Base-by-base conservation (phyloP, 176 grass and related monocot species). In the Aegilops tauschii region DNA sequence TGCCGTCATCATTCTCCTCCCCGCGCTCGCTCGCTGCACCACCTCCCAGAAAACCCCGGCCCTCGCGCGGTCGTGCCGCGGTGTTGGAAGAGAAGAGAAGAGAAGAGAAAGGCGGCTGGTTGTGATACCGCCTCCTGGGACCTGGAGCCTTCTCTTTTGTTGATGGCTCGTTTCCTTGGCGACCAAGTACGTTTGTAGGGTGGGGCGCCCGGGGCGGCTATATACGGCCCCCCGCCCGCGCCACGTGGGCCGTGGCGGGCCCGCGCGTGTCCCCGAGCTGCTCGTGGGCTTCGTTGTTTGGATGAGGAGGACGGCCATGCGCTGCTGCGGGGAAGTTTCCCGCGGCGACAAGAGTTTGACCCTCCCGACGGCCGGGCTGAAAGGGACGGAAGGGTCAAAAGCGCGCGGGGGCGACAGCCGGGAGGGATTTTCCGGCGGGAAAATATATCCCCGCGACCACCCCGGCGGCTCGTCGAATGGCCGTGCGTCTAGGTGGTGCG, bases 291-390 rank as follows among this genome's bases (percentile, higher is more conserved):
- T 16, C 16, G 40, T 52, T 17, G 49, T 17, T 16, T 54, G 82
- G 89, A 81, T 91, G 45, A 80, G 85, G 61, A 44, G 42, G 42
- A 68, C 28, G 75, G 0, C 2, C 35, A 61, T 20, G 56, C 1
- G 52, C n/a, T 0, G 18, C 70, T 81, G 58, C 86, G 50, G 1
- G 69, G 90, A 91, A 91, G 90, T 2, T 88, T 85, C 90, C 9
- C 40, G 18, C 65, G 86, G 77, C 29, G 90, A 91, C 84, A 65
- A 65, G 50, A 3, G 4, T 77, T 84, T 81, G 86, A 91, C 90
- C 82, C 9, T 11, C 20, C 30, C 21, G 35, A 12, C 74, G 73
- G 45, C 45, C 31, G 2, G 4, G 3, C 5, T 14, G 73, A 76
- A 52, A 76, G 73, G 27, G 73, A 76, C 42, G 12, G 20, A 21